Conservation (phyloP, 2,329 filamentous ascomycete genomes). For the Monosporascus cannonballus region DNA sequence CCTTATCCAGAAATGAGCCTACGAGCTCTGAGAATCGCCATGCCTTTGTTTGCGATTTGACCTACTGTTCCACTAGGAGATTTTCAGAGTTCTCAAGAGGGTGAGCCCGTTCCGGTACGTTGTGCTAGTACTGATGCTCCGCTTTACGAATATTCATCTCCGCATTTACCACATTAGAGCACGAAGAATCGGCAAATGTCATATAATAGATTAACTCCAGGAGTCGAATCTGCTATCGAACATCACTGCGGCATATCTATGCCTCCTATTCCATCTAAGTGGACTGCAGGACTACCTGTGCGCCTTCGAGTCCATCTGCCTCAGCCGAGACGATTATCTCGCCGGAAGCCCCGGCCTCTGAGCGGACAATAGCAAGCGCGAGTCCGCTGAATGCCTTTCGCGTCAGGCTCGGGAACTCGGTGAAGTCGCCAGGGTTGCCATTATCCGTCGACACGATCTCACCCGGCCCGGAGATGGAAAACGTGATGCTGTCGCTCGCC, state of each 20-base stretch:
- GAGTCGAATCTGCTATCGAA: background rate
- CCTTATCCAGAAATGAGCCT: conserved; percentile 15
- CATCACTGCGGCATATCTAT: background rate
- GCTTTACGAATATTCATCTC: no score
- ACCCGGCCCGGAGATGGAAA: conserved; percentile 36
- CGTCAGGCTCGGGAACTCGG: conserved; percentile 31
- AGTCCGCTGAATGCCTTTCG: conserved; percentile 36
- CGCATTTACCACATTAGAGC: no score
- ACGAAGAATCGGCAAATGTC: no score
- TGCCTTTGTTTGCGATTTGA: no score
- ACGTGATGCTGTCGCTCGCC: conserved; percentile 36
- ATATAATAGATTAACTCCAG: no score
- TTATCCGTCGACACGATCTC: conserved; percentile 46
- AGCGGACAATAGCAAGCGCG: conserved; percentile 33
- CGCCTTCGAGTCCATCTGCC: conserved; percentile 12
- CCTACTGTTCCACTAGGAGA: no score
- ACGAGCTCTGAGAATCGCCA: no score
- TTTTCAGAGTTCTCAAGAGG: no score
- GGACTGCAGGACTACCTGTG: conserved; percentile 5
- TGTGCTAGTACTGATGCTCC: no score
- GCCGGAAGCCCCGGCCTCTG: conserved; percentile 19
- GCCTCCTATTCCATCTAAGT: background rate
- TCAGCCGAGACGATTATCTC: conserved; percentile 15
- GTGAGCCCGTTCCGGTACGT: no score
- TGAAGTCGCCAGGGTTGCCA: conserved; percentile 40